A percentile compares a stretch with the other conserved stretches of the same genome.
Evolutionary conservation across 331 rosid genomes (phyloP).

Genomic region (Saraca asoca): DNA sequence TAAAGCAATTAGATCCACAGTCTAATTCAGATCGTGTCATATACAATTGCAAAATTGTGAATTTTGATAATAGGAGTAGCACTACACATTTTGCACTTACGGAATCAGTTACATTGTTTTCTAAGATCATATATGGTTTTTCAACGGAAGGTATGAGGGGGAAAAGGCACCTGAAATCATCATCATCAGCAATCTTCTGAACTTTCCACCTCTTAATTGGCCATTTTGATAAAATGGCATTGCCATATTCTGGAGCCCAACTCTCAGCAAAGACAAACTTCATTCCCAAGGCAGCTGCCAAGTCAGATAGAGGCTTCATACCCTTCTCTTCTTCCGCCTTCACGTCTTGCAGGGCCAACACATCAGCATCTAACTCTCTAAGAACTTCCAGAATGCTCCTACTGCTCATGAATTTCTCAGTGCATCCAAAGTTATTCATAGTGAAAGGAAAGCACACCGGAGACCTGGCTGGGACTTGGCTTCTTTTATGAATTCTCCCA

Average conservation of each 20-base stretch:
- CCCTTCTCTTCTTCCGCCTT: conserved; percentile 82
- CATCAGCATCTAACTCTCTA: conserved; percentile 77
- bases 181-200: conserved; percentile 82
- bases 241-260: conserved; percentile 96
- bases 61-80: too few species aligned
- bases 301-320: conserved; percentile 83
- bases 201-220: conserved; percentile 79
- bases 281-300: conserved; percentile 88
- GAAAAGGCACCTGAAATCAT: conserved; percentile 72
- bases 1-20: too few species aligned
- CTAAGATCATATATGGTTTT: too few species aligned
- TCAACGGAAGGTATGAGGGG: background rate
- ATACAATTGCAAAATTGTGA: too few species aligned
- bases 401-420: conserved; percentile 49
- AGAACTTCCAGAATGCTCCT: conserved; percentile 74
- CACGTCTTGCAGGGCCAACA: conserved; percentile 83
- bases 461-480: conserved; percentile 73
- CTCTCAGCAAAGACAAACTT: conserved; percentile 86
- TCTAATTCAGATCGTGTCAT: too few species aligned
- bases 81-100: too few species aligned
- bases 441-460: conserved; percentile 67
- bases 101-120: too few species aligned
- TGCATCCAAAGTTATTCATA: conserved; percentile 49
- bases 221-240: conserved; percentile 87
- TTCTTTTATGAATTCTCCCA: conserved; percentile 43